These are phyloP conservation scores for Halophytophthora batemanensis DNA, from an alignment of 352 stramenopile species.

Conservation along the genomic window DNA sequence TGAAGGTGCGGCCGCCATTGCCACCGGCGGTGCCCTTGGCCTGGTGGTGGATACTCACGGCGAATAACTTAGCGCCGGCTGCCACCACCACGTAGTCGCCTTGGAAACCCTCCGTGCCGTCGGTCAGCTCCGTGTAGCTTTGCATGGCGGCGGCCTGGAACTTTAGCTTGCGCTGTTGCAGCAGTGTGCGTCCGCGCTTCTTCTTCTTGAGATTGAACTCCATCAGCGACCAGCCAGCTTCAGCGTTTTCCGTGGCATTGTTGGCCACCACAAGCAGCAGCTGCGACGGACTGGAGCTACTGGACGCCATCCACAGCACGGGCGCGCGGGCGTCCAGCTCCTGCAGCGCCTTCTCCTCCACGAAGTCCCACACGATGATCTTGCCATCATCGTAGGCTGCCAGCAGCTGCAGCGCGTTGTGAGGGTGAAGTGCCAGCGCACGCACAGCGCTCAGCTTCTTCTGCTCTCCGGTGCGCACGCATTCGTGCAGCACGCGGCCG, in stretches of 20 bases:
- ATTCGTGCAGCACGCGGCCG: conserved; percentile 75
- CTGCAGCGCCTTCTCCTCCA: conserved; percentile 62
- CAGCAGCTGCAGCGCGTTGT: conserved; percentile 67
- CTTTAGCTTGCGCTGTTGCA: conserved; percentile 40
- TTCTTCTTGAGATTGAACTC: conserved; percentile 80
- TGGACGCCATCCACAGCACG: conserved; percentile 73
- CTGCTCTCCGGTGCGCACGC: conserved; percentile 26
- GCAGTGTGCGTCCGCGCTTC: conserved; percentile 34
- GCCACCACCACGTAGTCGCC: conserved; percentile 57
- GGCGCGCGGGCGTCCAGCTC: conserved; percentile 42
- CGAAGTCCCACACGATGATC: conserved; percentile 75
- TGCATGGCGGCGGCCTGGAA: conserved; percentile 56
- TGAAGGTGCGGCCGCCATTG: conserved; percentile 24
- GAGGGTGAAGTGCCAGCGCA: conserved; percentile 62
- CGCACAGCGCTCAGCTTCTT: conserved; percentile 27
- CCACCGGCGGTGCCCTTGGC: conserved; percentile 17
- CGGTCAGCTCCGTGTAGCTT: conserved; percentile 33
- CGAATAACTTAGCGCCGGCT: conserved; percentile 34
- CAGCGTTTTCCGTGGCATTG: conserved; percentile 9
- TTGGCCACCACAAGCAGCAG: conserved; percentile 53
- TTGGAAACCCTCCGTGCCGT: conserved; percentile 10
- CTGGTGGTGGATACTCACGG: conserved; percentile 31
- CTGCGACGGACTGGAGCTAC: conserved; percentile 47
- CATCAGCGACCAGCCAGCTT: conserved; percentile 43
- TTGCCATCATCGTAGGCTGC: conserved; percentile 65